Base-by-base conservation (phyloP, 192 early-diverging fungal genomes). In the Dimargaris xerosporica region DNA sequence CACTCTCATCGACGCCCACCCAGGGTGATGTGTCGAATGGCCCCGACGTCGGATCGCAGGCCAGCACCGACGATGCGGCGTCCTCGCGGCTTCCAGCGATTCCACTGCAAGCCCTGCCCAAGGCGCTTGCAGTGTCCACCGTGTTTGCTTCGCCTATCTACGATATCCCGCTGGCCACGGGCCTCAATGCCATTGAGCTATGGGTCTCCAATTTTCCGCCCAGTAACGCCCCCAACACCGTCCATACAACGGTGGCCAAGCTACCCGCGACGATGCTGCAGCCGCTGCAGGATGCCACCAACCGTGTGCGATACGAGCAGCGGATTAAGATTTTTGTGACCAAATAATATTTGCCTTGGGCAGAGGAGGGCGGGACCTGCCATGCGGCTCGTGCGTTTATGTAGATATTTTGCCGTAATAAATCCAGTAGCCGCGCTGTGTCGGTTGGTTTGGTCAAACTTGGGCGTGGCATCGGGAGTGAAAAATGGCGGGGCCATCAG, bases 201-300 rank as follows among this genome's bases (percentile, higher is more conserved):
- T 59, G 56, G 56, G 29, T 41, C 34, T 34, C 56, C 56, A 59
- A 59, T 42, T 59, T n/a, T 34, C 56, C 56, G 4, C 56, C 56
- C 30, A 16, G 9, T 13, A 34, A 59, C 3, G 34, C 6, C 2
- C 41, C 56, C 16, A 59, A 59, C 41, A 42, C 29, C 19, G 56
- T 59, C 2, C 56, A 59, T 34, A 59, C 56, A 0, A 19, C 56
- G 1, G 19, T 59, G 13, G 56, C 56, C 29, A 59, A 59, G 29
- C 23, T 59, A 23, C 56, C 56, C 30, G 16, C 31, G 16, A 3
- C 56, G 19, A 2, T 13, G 5, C 41, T 29, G 5, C 56, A 29
- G 23, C 1, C 56, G 1, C 23, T 59, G 16, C 31, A 59, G 23
- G 41, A 19, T 6, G 56, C 34, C 13, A 28, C 56, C 1, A n/a